Percentiles rank a stretch among this genome's conserved stretches.
These are phyloP conservation scores for Trichophaea hybrida DNA, from an alignment of 2,329 filamentous ascomycete species.

Conservation along the genomic window DNA sequence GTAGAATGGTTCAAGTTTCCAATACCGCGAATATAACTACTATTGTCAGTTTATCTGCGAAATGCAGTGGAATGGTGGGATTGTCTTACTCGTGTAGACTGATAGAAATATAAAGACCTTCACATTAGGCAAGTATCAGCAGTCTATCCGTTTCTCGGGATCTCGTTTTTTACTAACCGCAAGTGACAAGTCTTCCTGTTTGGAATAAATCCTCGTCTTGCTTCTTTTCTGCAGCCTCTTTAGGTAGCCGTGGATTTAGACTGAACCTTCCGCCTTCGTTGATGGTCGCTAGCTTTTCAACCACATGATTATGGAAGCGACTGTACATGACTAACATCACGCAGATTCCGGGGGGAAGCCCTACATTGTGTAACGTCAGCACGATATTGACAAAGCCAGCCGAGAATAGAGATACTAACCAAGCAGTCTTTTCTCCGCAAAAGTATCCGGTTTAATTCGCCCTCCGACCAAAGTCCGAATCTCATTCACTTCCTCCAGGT, in stretches of 20 bases:
- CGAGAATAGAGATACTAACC: slow-evolving; percentile 31
- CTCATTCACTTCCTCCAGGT: slow-evolving; percentile 36
- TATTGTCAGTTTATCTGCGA: neutral
- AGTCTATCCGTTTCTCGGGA: no score
- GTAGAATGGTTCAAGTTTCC: slow-evolving; percentile 57
- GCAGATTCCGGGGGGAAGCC: slow-evolving; percentile 55
- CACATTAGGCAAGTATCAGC: no score
- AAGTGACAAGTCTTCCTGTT: slow-evolving; percentile 59
- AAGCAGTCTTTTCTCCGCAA: slow-evolving; percentile 54
- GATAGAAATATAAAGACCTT: slow-evolving; percentile 53
- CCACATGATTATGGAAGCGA: slow-evolving; percentile 77
- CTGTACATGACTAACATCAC: slow-evolving; percentile 66
- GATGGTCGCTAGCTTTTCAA: slow-evolving; percentile 63
- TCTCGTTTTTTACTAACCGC: slow-evolving; percentile 33
- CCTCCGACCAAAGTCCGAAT: slow-evolving; percentile 53
- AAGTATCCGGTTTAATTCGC: slow-evolving; percentile 56
- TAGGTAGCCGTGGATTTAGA: slow-evolving; percentile 38
- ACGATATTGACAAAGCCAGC: neutral
- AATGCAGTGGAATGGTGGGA: neutral
- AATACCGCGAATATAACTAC: slow-evolving; percentile 57
- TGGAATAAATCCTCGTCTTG: slow-evolving; percentile 69
- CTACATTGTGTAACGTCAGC: neutral
- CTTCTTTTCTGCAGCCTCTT: slow-evolving; percentile 31
- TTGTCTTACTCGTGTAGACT: slow-evolving; percentile 11
- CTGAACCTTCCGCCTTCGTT: slow-evolving; percentile 71